Base-by-base conservation (phyloP, 2,329 filamentous ascomycete genomes). In the Periconia sp. region DNA sequence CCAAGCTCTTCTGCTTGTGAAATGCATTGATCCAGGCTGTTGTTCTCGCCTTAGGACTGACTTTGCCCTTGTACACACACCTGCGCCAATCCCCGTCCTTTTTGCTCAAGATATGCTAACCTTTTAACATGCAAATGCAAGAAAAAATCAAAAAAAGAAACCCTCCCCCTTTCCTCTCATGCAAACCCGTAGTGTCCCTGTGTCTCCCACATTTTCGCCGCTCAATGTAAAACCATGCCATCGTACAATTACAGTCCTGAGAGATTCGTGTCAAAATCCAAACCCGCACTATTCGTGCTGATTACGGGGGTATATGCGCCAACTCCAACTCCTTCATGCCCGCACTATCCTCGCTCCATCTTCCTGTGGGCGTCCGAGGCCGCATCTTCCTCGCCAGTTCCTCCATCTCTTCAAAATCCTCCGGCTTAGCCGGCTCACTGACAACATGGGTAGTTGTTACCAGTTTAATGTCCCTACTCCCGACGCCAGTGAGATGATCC, bases 341-440 rank as follows among this genome's bases (percentile, higher is more conserved):
- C 41, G 26, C 55, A 10, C 44, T 62, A 3, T 70, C 66, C 29
- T 66, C 61, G 30, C 66, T 70, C 63, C 61, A 69, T 43, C 66
- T 48, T 12, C 57, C 56, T 1, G 52, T 48, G 2, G 65, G 65
- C 10, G 58, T 58, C 29, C 53, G 42, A 4, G 66, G 65, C 21
- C 62, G 48, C 31, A 40, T 37, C 33, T 47, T 61, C 15, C 59
- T 37, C 5, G 49, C 49, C 30, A 59, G 58, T 2, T 53, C 57
- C 22, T 61, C 59, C 48, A 70, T 64, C 43, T 65, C 63, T 29
- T 63, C 61, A n/a, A 51, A 60, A 26, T 70, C 66, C 4, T 59
- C 65, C 1, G 60, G 58, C 8, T 54, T 54, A 3, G 65, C 65
- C 2, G 63, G 65, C 24, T 70, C 66, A 35, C 56, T 66, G 4